A percentile compares a stretch with the other conserved stretches of the same genome.
phyloP scores from a whole-genome alignment of 73 alveolate genomes.

The Paramecium caudatum region DNA sequence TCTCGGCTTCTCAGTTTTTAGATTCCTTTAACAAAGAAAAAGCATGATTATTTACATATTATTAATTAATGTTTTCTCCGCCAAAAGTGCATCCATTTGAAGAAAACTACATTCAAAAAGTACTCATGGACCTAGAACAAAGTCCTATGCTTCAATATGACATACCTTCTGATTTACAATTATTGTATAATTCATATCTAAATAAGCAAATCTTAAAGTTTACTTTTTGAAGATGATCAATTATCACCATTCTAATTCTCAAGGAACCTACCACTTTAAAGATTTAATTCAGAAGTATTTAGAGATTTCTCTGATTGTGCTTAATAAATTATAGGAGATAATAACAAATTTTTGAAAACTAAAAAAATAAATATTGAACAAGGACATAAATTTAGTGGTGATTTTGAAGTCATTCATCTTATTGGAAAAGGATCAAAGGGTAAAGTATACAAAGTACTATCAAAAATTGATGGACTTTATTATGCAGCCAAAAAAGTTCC shows the following conservation, averaged over 20 bases:
- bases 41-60: slow-evolving; percentile 29
- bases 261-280: slow-evolving; percentile 18
- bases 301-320: slow-evolving; percentile 7
- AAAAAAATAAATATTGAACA: background rate
- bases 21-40: slow-evolving; percentile 34
- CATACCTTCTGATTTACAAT: background rate
- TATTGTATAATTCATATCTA: background rate
- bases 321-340: slow-evolving; percentile 4
- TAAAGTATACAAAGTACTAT: slow-evolving; percentile 9
- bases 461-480: slow-evolving; percentile 47
- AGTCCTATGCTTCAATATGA: slow-evolving; percentile 18
- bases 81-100: slow-evolving; percentile 54
- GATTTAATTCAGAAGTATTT: slow-evolving; percentile 45
- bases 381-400: slow-evolving; percentile 13
- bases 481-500: slow-evolving; percentile 55
- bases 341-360: slow-evolving; percentile 26
- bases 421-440: slow-evolving; percentile 63
- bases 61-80: slow-evolving; percentile 53
- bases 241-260: background rate
- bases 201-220: slow-evolving; percentile 33
- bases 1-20: slow-evolving; percentile 48
- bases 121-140: background rate
- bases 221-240: slow-evolving; percentile 8
- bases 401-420: background rate
- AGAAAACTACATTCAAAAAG: slow-evolving; percentile 15